Percentiles rank a stretch among this genome's conserved stretches.
phyloP scores from a whole-genome alignment of 129 eudicot species.

The Flaveria ramosissima region DNA sequence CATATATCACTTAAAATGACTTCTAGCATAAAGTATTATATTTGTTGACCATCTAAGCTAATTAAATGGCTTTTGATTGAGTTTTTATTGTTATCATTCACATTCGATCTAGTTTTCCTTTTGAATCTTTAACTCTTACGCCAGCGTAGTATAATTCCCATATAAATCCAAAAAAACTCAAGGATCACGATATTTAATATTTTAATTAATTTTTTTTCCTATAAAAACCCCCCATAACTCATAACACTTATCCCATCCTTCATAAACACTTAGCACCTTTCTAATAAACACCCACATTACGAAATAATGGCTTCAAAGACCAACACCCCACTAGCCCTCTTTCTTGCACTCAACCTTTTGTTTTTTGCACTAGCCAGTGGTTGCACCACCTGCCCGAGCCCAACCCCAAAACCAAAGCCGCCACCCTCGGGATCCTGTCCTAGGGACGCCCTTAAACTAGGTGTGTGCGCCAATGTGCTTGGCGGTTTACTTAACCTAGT shows the following conservation, averaged over 20 bases:
- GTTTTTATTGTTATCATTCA: no score
- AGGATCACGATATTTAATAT: no score
- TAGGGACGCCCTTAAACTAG: slow-evolving; percentile 53
- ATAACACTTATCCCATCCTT: slow-evolving; percentile 23
- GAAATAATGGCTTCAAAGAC: slow-evolving; percentile 39
- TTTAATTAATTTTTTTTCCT: slow-evolving; percentile 10
- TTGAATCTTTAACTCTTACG: no score
- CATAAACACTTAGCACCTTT: background rate
- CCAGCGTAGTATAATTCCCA: no score
- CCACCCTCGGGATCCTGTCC: slow-evolving; percentile 48
- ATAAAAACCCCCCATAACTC: slow-evolving; percentile 36
- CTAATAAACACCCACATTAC: background rate
- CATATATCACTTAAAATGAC: no score
- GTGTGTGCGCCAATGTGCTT: slow-evolving; percentile 66
- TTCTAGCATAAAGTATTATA: no score
- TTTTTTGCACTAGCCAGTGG: slow-evolving; percentile 52
- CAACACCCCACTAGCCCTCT: slow-evolving; percentile 37
- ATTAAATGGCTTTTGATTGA: no score
- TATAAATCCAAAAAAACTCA: no score
- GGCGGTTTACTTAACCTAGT: slow-evolving; percentile 35
- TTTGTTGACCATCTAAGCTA: no score
- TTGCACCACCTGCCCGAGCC: slow-evolving; percentile 42
- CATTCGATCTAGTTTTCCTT: no score
- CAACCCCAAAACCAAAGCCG: slow-evolving; percentile 38
- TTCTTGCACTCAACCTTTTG: slow-evolving; percentile 49